Conservation (phyloP, 306 rosid species). For the Trifolium fragiferum region DNA sequence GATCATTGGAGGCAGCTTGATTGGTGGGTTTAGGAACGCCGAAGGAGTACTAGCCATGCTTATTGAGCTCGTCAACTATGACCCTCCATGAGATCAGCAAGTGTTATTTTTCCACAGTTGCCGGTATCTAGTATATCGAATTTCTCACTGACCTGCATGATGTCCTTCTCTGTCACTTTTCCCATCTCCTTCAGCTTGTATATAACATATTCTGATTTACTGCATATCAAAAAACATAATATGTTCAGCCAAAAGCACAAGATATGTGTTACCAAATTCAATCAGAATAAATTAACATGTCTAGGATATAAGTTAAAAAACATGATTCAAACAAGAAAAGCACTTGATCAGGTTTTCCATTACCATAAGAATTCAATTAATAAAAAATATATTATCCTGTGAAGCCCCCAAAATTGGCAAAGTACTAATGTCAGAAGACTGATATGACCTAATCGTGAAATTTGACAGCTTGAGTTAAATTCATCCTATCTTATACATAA, state of each 20-base stretch:
- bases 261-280: conserved; percentile 26
- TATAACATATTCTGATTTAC: conserved; percentile 90
- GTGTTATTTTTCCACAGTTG: conserved; percentile 84
- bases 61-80: conserved; percentile 38
- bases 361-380: not conserved
- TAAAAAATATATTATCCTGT: no score
- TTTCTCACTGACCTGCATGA: conserved; percentile 69
- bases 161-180: conserved; percentile 81
- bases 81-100: conserved; percentile 72
- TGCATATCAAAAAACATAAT: conserved; percentile 47
- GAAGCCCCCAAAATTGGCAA: not conserved
- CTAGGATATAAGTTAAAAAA: conserved; percentile 2
- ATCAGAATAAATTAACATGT: conserved; percentile 35
- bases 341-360: not conserved
- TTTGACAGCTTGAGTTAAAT: not conserved
- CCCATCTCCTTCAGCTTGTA: conserved; percentile 99
- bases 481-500: not conserved
- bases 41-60: not conserved
- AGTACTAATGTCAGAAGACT: not conserved
- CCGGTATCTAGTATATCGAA: conserved; percentile 81
- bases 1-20: not conserved
- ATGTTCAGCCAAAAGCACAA: conserved; percentile 33
- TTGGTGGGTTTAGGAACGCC: not conserved
- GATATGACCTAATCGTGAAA: not conserved
- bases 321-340: conserved; percentile 3